Percentiles rank a stretch among this genome's conserved stretches.
phyloP scores from a whole-genome alignment of 441 rosid species.

The Erodium chrysanthum region DNA sequence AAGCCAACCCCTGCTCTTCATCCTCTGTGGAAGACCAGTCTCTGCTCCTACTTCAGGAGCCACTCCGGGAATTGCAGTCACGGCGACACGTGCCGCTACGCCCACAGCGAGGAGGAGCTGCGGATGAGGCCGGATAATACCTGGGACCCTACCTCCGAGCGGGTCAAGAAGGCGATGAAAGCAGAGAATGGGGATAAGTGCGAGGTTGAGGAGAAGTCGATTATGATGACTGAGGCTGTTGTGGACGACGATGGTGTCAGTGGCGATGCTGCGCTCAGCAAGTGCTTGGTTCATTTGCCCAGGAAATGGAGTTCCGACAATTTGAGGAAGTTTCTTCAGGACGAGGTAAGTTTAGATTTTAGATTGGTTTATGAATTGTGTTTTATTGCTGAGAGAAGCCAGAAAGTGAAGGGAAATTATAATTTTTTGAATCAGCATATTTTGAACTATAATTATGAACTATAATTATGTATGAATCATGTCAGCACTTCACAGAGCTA shows the following conservation, averaged over 20 bases:
- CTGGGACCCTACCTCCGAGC: constrained; percentile 92
- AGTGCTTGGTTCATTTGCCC: constrained; percentile 73
- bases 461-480: too few species aligned
- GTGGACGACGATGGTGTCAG: constrained; percentile 40
- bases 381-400: background rate
- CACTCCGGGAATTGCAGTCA: constrained; percentile 53
- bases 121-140: constrained; percentile 61
- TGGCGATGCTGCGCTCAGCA: constrained; percentile 39
- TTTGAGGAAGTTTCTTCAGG: constrained; percentile 46
- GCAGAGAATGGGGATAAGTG: constrained; percentile 25
- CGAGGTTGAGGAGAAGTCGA: constrained; percentile 23
- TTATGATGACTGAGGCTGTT: constrained; percentile 56
- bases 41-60: constrained; percentile 78
- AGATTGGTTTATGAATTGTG: background rate
- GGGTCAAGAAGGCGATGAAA: constrained; percentile 49
- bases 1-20: constrained; percentile 22
- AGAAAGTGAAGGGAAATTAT: background rate
- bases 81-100: constrained; percentile 62
- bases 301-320: constrained; percentile 54
- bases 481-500: too few species aligned
- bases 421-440: background rate
- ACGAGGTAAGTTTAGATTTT: constrained; percentile 35
- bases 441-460: too few species aligned
- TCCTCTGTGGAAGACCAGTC: constrained; percentile 61
- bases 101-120: constrained; percentile 87